A percentile compares a stretch with the other conserved stretches of the same genome.
Conservation (phyloP, 2,329 filamentous ascomycete genomes). For the Stylonectria norvegica region DNA sequence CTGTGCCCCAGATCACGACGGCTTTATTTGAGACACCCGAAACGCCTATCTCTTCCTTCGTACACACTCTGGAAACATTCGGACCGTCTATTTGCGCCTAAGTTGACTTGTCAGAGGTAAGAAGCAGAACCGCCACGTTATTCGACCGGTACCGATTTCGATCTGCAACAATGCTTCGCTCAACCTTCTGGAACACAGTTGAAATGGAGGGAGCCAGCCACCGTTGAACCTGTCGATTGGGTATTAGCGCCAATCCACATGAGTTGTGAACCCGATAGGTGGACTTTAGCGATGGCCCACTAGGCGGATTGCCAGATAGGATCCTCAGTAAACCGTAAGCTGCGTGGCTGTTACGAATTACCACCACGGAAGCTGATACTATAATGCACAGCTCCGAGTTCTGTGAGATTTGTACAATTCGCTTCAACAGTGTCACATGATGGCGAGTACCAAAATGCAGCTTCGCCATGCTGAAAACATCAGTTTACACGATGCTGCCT, state of each 20-base stretch:
- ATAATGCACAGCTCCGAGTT: constrained; percentile 14
- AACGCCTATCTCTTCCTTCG: no score
- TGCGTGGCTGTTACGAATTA: constrained; percentile 10
- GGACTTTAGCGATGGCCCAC: constrained; percentile 19
- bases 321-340: constrained; percentile 15
- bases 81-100: no score
- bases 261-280: constrained; percentile 24
- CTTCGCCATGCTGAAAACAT: no score
- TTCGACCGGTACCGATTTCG: constrained; percentile 14
- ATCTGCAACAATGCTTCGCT: constrained; percentile 14
- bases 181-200: constrained; percentile 27
- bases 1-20: neutral
- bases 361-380: constrained; percentile 8
- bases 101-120: no score
- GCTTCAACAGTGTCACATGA: no score
- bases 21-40: neutral
- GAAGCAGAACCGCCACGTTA: neutral
- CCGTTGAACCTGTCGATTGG: constrained; percentile 14
- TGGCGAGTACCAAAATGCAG: no score
- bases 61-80: no score
- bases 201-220: constrained; percentile 13
- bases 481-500: no score
- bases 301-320: constrained; percentile 21
- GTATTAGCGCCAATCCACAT: constrained; percentile 5
- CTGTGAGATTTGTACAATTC: no score